These are phyloP conservation scores for Fusarium pininemorale DNA, from an alignment of 2,329 filamentous ascomycete genomes.

Conservation along the genomic window DNA sequence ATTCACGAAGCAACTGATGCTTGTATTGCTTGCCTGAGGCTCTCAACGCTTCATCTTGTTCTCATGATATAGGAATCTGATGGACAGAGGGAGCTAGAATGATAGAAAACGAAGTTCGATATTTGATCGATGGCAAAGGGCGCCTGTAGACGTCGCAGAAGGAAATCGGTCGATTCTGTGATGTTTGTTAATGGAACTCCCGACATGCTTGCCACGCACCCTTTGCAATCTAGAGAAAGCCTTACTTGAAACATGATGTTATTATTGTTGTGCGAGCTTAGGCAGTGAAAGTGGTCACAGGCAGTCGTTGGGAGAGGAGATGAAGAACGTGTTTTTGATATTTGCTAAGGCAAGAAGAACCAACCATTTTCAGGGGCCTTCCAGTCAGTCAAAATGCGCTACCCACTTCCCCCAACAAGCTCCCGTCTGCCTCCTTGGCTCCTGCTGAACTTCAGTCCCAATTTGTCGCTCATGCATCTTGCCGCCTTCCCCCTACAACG, in stretches of 20 bases:
- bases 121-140: background rate
- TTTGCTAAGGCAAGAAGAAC: background rate
- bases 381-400: background rate
- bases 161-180: background rate
- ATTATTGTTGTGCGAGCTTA: background rate
- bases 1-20: background rate
- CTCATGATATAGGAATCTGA: rapidly evolving
- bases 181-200: background rate
- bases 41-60: background rate
- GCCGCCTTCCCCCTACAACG: background rate
- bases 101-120: background rate
- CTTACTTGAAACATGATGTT: background rate
- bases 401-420: background rate
- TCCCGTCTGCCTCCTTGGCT: background rate
- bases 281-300: background rate
- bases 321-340: background rate
- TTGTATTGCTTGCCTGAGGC: background rate
- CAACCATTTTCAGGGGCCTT: background rate
- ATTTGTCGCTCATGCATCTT: background rate
- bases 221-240: background rate
- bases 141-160: too few species aligned
- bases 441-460: background rate
- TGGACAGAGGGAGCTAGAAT: background rate
- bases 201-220: background rate
- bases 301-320: background rate